A percentile compares a stretch with the other conserved stretches of the same genome.
These are phyloP conservation scores for Babjeviella inositovora DNA, from an alignment of 805 yeast genomes.

Conservation along the genomic window DNA sequence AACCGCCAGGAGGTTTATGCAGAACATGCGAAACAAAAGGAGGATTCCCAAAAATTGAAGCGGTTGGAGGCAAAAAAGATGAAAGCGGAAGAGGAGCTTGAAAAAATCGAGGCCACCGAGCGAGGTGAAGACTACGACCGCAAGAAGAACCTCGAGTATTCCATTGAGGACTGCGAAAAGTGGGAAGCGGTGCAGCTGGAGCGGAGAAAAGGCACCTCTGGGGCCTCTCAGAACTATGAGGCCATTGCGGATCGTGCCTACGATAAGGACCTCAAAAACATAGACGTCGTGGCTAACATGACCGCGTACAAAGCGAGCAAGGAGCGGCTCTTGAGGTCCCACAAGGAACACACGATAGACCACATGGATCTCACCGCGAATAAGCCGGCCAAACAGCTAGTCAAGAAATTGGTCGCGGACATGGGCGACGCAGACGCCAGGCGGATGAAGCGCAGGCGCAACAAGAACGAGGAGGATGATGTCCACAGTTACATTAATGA, in stretches of 20 bases:
- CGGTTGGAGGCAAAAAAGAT: slow-evolving; percentile 5
- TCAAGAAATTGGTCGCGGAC: slow-evolving; percentile 13
- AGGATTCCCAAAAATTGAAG: slow-evolving; percentile 2
- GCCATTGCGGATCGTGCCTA: slow-evolving; percentile 49
- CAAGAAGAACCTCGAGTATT: slow-evolving; percentile 31
- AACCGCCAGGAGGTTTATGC: slow-evolving; percentile 3
- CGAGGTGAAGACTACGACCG: slow-evolving; percentile 23
- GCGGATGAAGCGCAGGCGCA: slow-evolving; percentile 17
- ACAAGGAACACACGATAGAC: slow-evolving; percentile 12
- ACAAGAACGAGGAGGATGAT: slow-evolving; percentile 13
- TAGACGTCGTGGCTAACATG: slow-evolving; percentile 16
- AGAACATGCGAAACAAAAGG: background rate
- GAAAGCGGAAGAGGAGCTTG: slow-evolving; percentile 19
- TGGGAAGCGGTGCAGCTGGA: slow-evolving; percentile 36
- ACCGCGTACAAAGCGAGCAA: slow-evolving; percentile 15
- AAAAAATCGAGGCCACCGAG: slow-evolving; percentile 14
- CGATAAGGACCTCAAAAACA: slow-evolving; percentile 25
- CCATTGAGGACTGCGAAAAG: slow-evolving; percentile 46
- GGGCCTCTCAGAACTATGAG: slow-evolving; percentile 30
- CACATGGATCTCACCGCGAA: slow-evolving; percentile 8
- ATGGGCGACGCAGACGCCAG: slow-evolving; percentile 17
- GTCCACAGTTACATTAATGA: slow-evolving; percentile 41
- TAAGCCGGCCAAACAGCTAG: slow-evolving; percentile 17
- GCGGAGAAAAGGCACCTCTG: slow-evolving; percentile 9
- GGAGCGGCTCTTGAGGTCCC: slow-evolving; percentile 22